Evolutionary conservation across 1,139 yeast species (phyloP), one percentile per base, ranked within the genome.

Genomic region (Saccharomycopsis hybrid): DNA sequence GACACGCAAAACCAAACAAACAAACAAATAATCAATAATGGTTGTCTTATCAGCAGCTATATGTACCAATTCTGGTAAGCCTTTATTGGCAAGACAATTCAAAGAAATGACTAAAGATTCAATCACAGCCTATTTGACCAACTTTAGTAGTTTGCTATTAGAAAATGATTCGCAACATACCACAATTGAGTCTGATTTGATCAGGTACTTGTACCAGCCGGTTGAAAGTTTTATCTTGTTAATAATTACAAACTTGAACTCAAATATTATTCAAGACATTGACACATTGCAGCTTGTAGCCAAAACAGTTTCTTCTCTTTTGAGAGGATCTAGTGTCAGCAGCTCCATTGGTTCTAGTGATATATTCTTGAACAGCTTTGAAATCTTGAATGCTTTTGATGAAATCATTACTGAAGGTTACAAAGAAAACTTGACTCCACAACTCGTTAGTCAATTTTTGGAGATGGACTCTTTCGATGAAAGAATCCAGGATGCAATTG

Each of bases 391-490:
- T 62, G 95, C 97, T 2, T 92, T 94, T 63, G 98, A 94, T 66
- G 98, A 94, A 68, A 86, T 92, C 53, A 80, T 92, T 59, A 82
- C 82, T 51, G 73, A 87, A 68, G 99, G 98, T 13, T 89, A 84
- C 71, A 82, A 88, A 60, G 99, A 94, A 66, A 86, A 88, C 66
- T 72, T 92, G 59, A 80, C 94, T 1, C 66, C 85, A 58, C 69
- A 82, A 51, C 98, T 92, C 71, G 88, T 94, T 57, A 82, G 80
- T 65, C 86, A 95, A 13, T 92, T 87, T 69, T 74, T 94, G 69
- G 94, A 89, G 65, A 92, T 94, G 98, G 97, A 94, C 68, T 85
- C 96, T 40, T 97, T 92, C 64, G 98, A 94, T 69, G 99, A 94
- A 69, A 90, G 88, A 73, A 90, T 94, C 62, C 97, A 92, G 72